These are phyloP conservation scores for Suillus hirtellus DNA, from an alignment of 768 basidiomycete genomes.

Conservation along the genomic window DNA sequence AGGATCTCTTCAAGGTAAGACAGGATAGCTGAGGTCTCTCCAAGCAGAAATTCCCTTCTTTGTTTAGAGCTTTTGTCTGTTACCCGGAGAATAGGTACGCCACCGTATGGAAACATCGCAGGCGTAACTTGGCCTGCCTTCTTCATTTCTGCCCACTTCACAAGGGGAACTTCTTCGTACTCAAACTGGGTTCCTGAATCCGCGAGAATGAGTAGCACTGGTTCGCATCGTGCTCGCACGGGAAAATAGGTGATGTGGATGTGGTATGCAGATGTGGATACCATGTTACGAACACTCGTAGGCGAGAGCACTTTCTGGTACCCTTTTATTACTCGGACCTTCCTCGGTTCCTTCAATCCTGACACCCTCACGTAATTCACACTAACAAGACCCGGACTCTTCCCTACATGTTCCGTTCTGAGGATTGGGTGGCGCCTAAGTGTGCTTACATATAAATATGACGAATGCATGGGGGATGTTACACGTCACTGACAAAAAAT, in stretches of 20 bases:
- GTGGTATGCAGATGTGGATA: slow-evolving; percentile 2
- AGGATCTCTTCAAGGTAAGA: slow-evolving; percentile 25
- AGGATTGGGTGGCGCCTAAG: too few relatives aligned
- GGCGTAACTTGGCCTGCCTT: slow-evolving; percentile 17
- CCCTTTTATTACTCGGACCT: too few relatives aligned
- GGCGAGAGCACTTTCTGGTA: too few relatives aligned
- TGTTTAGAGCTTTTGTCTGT: slow-evolving; percentile 15
- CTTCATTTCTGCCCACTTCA: slow-evolving; percentile 20
- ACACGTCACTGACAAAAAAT: background rate
- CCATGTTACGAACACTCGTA: slow-evolving; percentile 9
- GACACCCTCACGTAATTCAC: too few relatives aligned
- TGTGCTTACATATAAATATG: too few relatives aligned
- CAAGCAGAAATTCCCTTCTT: slow-evolving; percentile 20
- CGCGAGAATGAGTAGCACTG: slow-evolving; percentile 26
- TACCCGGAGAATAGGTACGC: slow-evolving; percentile 26
- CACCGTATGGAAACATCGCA: slow-evolving; percentile 25
- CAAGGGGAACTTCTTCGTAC: slow-evolving; percentile 20
- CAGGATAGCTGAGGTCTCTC: slow-evolving; percentile 28
- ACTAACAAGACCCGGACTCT: too few relatives aligned
- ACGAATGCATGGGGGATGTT: too few relatives aligned
- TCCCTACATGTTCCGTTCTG: too few relatives aligned
- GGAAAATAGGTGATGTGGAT: slow-evolving; percentile 26
- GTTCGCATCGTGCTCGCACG: slow-evolving; percentile 27
- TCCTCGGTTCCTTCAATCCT: too few relatives aligned
- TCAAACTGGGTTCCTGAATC: slow-evolving; percentile 26